Base-by-base conservation (phyloP, 768 basidiomycete genomes). In the Nidularia sp. region DNA sequence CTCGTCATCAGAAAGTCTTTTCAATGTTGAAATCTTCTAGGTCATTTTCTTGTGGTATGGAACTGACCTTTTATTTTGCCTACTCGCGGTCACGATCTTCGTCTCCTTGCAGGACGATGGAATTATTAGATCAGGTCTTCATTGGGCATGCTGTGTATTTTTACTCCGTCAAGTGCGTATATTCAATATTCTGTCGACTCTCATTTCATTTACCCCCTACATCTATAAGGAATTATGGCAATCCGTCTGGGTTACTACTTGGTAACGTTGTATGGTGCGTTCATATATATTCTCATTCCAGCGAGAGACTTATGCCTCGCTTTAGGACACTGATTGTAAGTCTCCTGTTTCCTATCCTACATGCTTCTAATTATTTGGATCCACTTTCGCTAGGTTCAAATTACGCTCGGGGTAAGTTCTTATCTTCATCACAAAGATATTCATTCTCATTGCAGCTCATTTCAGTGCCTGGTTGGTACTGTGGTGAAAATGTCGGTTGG, bases 401-500 rank as follows among this genome's bases (percentile, higher is more conserved):
- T 73, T 44, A 56, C 71, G 44, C 53, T 73, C 43, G 56, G 66
- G 18, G 77, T 76, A 50, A 56, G 68, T 57, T 34, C 48, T 9
- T 46, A 52, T 22, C 29, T 47, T 10, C 18, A 29, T 6, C 13
- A 6, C 34, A 44, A 22, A 36, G 35, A 53, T 12, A 2, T 12
- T 39, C 34, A 36, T 43, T 48, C 47, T 54, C 22, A 59, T 43
- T 36, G 34, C 12, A 33, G 39, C 35, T 43, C 18, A n/a, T 47
- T 46, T 13, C 47, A 66, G 54, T 51, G 42, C 45, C 45, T 61
- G 9, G 74, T 79, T 22, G 83, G 78, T 1, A 70, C 70, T 3
- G 65, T 81, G n/a, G 84, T 85, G 35, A 82, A 81, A 68, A 61
- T 69, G 83, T 84, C 51, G 45, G 79, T 67, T 8, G 25, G 25